A percentile compares a stretch with the other conserved stretches of the same genome.
Conservation (phyloP, 2,329 filamentous ascomycete species). For the Arthrobotrys musiformis region DNA sequence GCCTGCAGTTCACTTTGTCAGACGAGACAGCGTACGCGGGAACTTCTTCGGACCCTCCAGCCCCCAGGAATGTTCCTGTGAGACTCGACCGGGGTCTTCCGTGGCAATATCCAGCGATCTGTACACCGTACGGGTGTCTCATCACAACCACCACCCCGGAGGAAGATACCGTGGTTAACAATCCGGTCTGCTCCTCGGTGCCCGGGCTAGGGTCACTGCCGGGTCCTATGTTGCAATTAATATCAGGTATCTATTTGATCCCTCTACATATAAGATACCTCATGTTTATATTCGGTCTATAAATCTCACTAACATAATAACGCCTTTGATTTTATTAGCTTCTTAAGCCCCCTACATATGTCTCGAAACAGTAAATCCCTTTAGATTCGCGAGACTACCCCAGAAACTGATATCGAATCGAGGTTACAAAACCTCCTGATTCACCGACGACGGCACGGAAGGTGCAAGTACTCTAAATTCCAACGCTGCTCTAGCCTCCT, state of each 20-base stretch:
- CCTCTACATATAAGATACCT: not conserved
- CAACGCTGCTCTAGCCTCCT: not conserved
- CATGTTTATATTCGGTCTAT: not conserved
- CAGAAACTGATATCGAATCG: conserved; percentile 7
- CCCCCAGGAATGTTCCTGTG: conserved; percentile 7
- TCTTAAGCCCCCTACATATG: not conserved
- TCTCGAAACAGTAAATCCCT: not conserved
- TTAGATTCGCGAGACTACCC: not conserved
- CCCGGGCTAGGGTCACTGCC: not conserved
- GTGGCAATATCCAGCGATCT: not conserved
- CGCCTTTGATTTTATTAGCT: too few species aligned
- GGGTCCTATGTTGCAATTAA: too few species aligned
- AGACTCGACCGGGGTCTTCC: not conserved
- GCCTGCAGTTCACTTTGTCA: not conserved
- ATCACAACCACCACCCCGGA: not conserved
- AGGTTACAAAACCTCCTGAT: not conserved
- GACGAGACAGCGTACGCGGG: conserved; percentile 4
- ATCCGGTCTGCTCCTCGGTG: not conserved
- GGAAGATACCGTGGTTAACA: not conserved
- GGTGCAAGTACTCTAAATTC: too few species aligned
- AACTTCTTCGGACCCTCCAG: not conserved
- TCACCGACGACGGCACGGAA: not conserved
- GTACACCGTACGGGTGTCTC: not conserved
- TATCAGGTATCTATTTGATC: not conserved
- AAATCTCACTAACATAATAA: not conserved